Evolutionary conservation across 2,329 filamentous ascomycete species (phyloP), one percentile per base, ranked within the genome.

Genomic region (Penicillium sp.): DNA sequence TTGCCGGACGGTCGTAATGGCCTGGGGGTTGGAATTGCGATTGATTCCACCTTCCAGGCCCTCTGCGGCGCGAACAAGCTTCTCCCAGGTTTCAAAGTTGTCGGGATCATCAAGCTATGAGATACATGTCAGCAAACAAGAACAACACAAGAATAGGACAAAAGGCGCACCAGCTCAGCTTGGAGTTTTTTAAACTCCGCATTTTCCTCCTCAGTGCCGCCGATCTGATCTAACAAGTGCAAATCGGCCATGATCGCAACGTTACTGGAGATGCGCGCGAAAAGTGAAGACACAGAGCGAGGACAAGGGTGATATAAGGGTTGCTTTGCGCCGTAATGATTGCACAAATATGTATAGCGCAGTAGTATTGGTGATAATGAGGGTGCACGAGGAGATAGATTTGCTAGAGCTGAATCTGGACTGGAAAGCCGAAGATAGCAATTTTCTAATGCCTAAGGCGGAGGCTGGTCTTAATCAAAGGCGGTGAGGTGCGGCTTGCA

Each of bases 31-130:
- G 35, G 93, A 97, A 74, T 99, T 99, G 62, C 93, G 87, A 69
- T 95, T 96, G 55, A 99, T 81, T 49, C 92, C 93, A 53, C 91
- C 92, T 66, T 99, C 93, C 56, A 95, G 84, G 42, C 79, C 78
- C 69, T 96, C 89, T 58, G 86, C 88, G 41, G 86, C 84, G 62
- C 84, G 84, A 59, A 96, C 84, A 49, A 97, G 82, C 70, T 89
- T 92, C 72, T 97, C 92, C 93, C 93, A 99, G 53, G 82, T 81
- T 62, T 96, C 92, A 64, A 95, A 97, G 66, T 89, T 91, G 70
- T 99, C 93, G 11, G 89, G 81, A 59, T 95, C 88, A 50, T 80
- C 78, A 44, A 75, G 60, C 82, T 85, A 29, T 27, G 31, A 25
- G 36, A 46, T 18, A 36, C 49, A 43, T 44, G 43, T 58, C 36